These are phyloP conservation scores for Aspergillus baeticus DNA, from an alignment of 495 filamentous ascomycete genomes.

Conservation along the genomic window DNA sequence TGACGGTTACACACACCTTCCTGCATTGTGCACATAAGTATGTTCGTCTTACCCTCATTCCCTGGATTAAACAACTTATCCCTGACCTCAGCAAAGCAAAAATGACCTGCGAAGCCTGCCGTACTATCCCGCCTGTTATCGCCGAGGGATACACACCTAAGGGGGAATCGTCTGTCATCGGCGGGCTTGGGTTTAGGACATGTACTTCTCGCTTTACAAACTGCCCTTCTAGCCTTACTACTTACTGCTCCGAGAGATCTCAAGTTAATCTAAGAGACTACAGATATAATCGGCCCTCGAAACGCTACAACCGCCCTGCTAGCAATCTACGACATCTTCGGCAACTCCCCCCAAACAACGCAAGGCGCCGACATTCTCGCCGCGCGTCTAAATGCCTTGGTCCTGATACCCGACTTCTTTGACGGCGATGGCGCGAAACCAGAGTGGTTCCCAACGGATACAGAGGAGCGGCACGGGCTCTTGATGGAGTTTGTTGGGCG, in stretches of 20 bases:
- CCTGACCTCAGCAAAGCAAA: neutral
- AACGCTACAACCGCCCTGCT: slow-evolving; percentile 41
- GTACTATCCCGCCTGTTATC: slow-evolving; percentile 69
- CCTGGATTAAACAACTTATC: neutral
- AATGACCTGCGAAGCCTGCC: slow-evolving; percentile 60
- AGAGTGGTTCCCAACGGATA: slow-evolving; percentile 39
- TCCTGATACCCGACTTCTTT: slow-evolving; percentile 50
- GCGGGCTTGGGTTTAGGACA: slow-evolving; percentile 57
- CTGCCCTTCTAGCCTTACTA: neutral
- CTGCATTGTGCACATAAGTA: too few species aligned
- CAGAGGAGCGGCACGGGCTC: slow-evolving; percentile 40
- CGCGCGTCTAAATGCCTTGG: slow-evolving; percentile 29
- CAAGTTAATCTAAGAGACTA: too few species aligned
- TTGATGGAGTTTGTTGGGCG: slow-evolving; percentile 28
- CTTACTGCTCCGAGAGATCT: too few species aligned
- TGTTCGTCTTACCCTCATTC: neutral
- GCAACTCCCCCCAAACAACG: slow-evolving; percentile 46
- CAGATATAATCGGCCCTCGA: slow-evolving; percentile 45
- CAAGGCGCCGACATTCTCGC: slow-evolving; percentile 58
- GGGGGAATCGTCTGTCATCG: slow-evolving; percentile 62
- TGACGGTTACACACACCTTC: too few species aligned
- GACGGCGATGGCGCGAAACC: slow-evolving; percentile 30
- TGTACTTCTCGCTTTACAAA: slow-evolving; percentile 43
- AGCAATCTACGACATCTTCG: slow-evolving; percentile 57
- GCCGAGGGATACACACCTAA: slow-evolving; percentile 60